Evolutionary conservation across 345 rosid genomes (phyloP).

Genomic region (Ceriops tagal): DNA sequence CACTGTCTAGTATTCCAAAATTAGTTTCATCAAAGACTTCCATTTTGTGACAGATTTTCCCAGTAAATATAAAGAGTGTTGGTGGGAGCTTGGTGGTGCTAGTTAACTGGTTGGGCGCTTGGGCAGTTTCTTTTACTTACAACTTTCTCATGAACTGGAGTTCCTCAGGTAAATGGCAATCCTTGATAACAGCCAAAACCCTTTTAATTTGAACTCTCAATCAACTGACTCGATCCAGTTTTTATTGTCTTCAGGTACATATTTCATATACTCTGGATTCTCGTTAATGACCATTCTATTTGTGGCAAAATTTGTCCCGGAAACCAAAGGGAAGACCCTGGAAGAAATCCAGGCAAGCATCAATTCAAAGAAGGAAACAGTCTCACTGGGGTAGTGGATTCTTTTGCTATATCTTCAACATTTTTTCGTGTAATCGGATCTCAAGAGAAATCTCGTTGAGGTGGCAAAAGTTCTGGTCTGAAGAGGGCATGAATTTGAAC

Average conservation of each 20-base stretch:
- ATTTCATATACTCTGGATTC: slow-evolving; percentile 61
- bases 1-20: no score
- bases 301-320: slow-evolving; percentile 77
- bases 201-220: background rate
- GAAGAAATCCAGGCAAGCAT: slow-evolving; percentile 83
- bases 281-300: slow-evolving; percentile 55
- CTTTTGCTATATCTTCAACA: background rate
- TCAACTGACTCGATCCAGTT: background rate
- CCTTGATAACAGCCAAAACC: background rate
- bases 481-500: background rate
- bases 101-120: slow-evolving; percentile 91
- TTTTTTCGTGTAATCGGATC: background rate
- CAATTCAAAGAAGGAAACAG: slow-evolving; percentile 33
- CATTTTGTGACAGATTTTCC: slow-evolving; percentile 58
- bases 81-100: slow-evolving; percentile 90
- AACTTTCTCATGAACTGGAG: slow-evolving; percentile 85
- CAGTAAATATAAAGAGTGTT: slow-evolving; percentile 75
- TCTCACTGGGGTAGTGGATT: background rate
- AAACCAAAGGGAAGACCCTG: slow-evolving; percentile 89
- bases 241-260: slow-evolving; percentile 59
- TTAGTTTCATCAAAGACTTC: background rate
- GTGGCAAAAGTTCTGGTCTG: background rate
- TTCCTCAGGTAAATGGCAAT: slow-evolving; percentile 48
- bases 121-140: slow-evolving; percentile 84
- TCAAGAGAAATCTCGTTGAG: background rate